Conservation (phyloP, 305 asterid species). For the Fraxinus baroniana region DNA sequence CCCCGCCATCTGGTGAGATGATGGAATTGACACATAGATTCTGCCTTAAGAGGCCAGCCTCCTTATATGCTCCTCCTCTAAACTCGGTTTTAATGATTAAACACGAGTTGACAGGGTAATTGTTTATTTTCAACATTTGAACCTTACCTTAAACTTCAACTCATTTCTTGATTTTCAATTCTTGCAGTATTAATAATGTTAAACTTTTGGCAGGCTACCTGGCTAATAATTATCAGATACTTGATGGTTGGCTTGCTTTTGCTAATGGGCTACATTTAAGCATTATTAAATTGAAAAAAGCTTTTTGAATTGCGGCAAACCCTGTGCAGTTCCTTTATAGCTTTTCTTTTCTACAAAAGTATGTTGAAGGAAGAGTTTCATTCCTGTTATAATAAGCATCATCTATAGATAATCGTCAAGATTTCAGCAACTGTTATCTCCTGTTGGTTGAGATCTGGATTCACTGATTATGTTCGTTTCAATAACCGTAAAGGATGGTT, state of each 20-base stretch:
- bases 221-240: slow-evolving; percentile 49
- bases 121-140: slow-evolving; percentile 27
- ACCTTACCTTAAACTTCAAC: slow-evolving; percentile 22
- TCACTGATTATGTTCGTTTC: slow-evolving; percentile 5
- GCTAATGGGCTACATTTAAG: slow-evolving; percentile 43
- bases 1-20: slow-evolving; percentile 35
- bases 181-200: slow-evolving; percentile 43
- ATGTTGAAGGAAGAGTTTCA: slow-evolving; percentile 35
- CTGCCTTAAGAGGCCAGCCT: slow-evolving; percentile 39
- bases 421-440: slow-evolving; percentile 30
- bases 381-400: slow-evolving; percentile 28
- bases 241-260: slow-evolving; percentile 60
- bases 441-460: slow-evolving; percentile 22
- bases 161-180: slow-evolving; percentile 20
- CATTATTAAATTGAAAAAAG: slow-evolving; percentile 43
- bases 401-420: slow-evolving; percentile 33
- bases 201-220: slow-evolving; percentile 69
- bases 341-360: slow-evolving; percentile 32
- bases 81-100: slow-evolving; percentile 32
- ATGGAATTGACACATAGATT: slow-evolving; percentile 37
- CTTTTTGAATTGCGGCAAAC: slow-evolving; percentile 37
- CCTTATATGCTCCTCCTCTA: slow-evolving; percentile 27
- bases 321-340: slow-evolving; percentile 34
- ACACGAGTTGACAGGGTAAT: slow-evolving; percentile 55
- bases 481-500: slow-evolving; percentile 8